phyloP scores from a whole-genome alignment of 2,329 filamentous ascomycete genomes.

The Monilinia vaccinii-corymbosi region DNA sequence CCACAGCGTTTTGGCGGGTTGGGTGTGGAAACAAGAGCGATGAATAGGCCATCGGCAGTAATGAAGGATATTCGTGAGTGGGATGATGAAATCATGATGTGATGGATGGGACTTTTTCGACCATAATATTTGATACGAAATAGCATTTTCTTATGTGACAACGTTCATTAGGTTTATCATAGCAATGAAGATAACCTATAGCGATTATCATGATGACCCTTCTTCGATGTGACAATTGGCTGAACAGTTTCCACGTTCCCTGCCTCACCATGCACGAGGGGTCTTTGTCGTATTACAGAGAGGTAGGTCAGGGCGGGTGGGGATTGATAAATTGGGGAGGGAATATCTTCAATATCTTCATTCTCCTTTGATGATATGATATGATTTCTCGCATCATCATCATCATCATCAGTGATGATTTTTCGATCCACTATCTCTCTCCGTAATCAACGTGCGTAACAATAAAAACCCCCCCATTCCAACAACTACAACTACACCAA shows the following conservation, averaged over 20 bases:
- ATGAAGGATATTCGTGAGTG: background rate
- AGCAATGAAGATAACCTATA: background rate
- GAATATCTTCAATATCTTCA: no score
- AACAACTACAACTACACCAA: no score
- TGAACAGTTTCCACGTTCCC: background rate
- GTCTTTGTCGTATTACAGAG: background rate
- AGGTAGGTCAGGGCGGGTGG: background rate
- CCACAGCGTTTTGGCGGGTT: background rate
- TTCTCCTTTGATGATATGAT: no score
- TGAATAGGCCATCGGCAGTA: background rate
- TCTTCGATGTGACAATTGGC: background rate
- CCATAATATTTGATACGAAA: background rate
- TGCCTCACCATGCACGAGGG: background rate
- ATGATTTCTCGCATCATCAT: no score
- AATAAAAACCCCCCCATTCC: no score
- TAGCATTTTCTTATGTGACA: background rate
- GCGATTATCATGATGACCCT: background rate
- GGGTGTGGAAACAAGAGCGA: background rate
- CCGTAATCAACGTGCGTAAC: no score
- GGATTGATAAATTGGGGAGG: no score
- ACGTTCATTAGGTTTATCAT: background rate
- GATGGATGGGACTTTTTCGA: background rate
- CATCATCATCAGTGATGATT: no score
- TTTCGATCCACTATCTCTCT: no score
- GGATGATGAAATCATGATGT: constrained; percentile 1